Evolutionary conservation across 1,139 yeast species (phyloP), one percentile per base, ranked within the genome.

Genomic region (Pichia cactophila): DNA sequence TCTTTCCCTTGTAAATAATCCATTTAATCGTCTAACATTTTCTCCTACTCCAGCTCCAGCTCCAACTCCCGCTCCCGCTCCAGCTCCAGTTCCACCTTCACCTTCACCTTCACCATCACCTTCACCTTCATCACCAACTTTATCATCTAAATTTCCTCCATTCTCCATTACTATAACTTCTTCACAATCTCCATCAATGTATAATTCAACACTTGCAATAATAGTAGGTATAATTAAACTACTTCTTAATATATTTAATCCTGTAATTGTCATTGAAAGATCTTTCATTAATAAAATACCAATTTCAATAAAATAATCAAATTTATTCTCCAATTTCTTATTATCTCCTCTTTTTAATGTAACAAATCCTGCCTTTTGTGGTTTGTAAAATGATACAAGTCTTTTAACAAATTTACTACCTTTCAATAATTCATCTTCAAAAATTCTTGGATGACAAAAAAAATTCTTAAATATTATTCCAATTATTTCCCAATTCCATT

Each of bases 341-440:
- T 6, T 17, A 17, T 35, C n/a, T 2, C 11, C 38, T 8, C 23
- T 10, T 7, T 11, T 10, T 14, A 38, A 28, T 11, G 17, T 38
- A 86, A 68, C 48, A 89, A 70, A 56, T 78, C 84, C 49, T 80
- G 86, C 41, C 88, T 67, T 46, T 73, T 74, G 85, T 0, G 99
- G 98, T 45, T 97, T 74, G 63, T 83, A 92, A 63, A 92, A 94
- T 3, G 96, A 86, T 60, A 90, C 67, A 33, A 92, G 65, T 50
- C 97, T 70, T 61, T 92, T 90, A 65, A 90, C 74, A 59, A 92
- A 88, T 60, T 89, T 90, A 0, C 97, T 85, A 10, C 86, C 84
- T 56, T 78, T 84, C 39, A 82, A 72, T 0, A 86, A 71, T 54
- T 92, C 98, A 33, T 92, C 98, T 35, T 88, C 95, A 47, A 94